phyloP scores from a whole-genome alignment of 108 stramenopile genomes.

The Pseudonitzschia multiseries region DNA sequence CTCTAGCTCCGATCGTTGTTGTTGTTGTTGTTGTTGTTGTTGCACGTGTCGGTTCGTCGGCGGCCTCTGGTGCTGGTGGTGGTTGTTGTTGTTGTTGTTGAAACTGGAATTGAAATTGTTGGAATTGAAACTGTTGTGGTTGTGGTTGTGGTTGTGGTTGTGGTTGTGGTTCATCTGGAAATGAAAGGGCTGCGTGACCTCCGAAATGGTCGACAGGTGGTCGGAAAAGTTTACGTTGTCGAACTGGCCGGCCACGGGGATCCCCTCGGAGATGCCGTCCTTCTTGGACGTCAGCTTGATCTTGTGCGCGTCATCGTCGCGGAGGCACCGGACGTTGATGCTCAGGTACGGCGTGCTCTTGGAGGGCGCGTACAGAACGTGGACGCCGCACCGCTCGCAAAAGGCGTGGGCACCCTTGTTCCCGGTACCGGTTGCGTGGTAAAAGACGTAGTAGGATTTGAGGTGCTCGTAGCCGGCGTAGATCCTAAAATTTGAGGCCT shows the following conservation, averaged over 20 bases:
- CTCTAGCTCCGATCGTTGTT: too few relatives aligned
- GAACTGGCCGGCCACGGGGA: constrained; percentile 20
- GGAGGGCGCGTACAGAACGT: constrained; percentile 67
- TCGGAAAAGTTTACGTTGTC: constrained; percentile 21
- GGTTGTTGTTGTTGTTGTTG: too few relatives aligned
- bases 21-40: too few relatives aligned
- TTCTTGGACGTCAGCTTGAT: constrained; percentile 8
- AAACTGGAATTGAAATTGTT: too few relatives aligned
- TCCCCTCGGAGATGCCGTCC: constrained; percentile 15
- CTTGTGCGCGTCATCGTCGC: constrained; percentile 30
- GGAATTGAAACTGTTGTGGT: too few relatives aligned
- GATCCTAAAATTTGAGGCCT: constrained; percentile 55
- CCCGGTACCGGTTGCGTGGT: constrained; percentile 10
- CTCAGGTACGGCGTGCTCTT: constrained; percentile 41
- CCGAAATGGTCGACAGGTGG: constrained; percentile 31
- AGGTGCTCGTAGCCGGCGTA: constrained; percentile 48
- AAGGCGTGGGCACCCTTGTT: constrained; percentile 66
- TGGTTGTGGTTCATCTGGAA: constrained; percentile 15
- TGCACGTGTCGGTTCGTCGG: neutral
- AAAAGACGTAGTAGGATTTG: constrained; percentile 62
- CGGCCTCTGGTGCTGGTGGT: constrained; percentile 1
- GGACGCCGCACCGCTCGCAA: constrained; percentile 73
- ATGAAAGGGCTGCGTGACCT: constrained; percentile 19
- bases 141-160: too few relatives aligned
- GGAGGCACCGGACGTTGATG: constrained; percentile 72